These are phyloP conservation scores for Tephrocybe sp. DNA, from an alignment of 768 basidiomycete species.

Conservation along the genomic window DNA sequence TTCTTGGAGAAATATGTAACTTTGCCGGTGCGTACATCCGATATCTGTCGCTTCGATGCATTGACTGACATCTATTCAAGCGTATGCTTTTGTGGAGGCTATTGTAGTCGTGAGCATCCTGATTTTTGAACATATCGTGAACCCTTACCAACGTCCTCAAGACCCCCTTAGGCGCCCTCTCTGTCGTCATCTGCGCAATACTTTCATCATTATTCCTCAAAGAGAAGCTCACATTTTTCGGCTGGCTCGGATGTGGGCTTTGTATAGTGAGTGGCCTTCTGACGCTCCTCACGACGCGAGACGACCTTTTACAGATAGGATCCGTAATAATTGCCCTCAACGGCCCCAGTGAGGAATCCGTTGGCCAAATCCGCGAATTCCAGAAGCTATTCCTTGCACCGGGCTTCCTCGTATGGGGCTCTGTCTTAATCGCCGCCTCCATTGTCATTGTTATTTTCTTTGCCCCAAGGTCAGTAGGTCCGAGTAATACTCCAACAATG, in stretches of 20 bases:
- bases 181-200: conserved; percentile 93
- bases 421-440: conserved; percentile 62
- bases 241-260: conserved; percentile 91
- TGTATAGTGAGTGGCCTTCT: conserved; percentile 74
- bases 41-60: conserved; percentile 27
- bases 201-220: conserved; percentile 92
- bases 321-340: conserved; percentile 26
- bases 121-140: not conserved
- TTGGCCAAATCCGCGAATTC: conserved; percentile 72
- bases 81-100: conserved; percentile 89
- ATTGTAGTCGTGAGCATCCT: conserved; percentile 76
- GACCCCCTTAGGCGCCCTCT: conserved; percentile 95
- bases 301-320: conserved; percentile 13
- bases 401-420: conserved; percentile 74
- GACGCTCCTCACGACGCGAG: not conserved
- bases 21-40: conserved; percentile 62
- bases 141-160: conserved; percentile 23
- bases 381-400: conserved; percentile 78
- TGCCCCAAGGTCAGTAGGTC: conserved; percentile 62
- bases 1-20: conserved; percentile 85
- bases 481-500: conserved; percentile 1
- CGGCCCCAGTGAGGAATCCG: conserved; percentile 71
- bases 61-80: conserved; percentile 32
- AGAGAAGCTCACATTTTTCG: conserved; percentile 92
- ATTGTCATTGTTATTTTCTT: conserved; percentile 80